These are phyloP conservation scores for Lipomyces starkeyi DNA, from an alignment of 805 yeast species.

Conservation along the genomic window DNA sequence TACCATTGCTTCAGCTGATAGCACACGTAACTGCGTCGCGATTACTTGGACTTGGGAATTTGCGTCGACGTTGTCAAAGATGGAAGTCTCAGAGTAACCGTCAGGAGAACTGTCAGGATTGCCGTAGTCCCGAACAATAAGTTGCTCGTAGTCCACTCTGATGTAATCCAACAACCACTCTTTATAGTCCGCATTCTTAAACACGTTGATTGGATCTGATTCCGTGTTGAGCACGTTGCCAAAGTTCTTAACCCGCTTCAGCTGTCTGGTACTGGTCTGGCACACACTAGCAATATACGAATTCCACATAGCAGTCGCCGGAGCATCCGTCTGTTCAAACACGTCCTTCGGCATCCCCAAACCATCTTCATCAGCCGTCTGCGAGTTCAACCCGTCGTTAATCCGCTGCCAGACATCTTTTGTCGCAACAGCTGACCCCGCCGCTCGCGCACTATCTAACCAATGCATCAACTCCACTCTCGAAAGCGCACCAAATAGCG, in stretches of 20 bases:
- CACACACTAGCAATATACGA: slow-evolving; percentile 17
- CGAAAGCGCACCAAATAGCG: slow-evolving; percentile 24
- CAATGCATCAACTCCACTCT: slow-evolving; percentile 25
- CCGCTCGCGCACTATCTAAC: slow-evolving; percentile 22
- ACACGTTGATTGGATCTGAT: background rate
- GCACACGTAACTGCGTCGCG: slow-evolving; percentile 10
- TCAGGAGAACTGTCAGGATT: background rate
- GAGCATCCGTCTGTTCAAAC: background rate
- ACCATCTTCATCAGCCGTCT: slow-evolving; percentile 1
- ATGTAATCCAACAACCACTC: slow-evolving; percentile 4
- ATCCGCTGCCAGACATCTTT: slow-evolving; percentile 24
- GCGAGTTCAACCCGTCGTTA: slow-evolving; percentile 14
- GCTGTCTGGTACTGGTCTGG: slow-evolving; percentile 11
- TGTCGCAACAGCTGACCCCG: slow-evolving; percentile 5
- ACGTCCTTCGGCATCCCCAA: background rate
- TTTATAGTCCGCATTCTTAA: background rate
- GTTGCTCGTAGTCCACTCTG: background rate
- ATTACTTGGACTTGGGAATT: background rate
- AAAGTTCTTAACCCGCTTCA: slow-evolving; percentile 10
- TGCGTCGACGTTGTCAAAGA: slow-evolving; percentile 19
- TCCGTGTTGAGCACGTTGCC: slow-evolving; percentile 2
- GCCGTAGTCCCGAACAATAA: background rate
- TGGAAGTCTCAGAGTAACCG: slow-evolving; percentile 10
- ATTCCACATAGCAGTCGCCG: slow-evolving; percentile 18
- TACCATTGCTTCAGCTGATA: slow-evolving; percentile 33